A percentile compares a stretch with the other conserved stretches of the same genome.
Conservation (phyloP, 208 protist species). For the Leptomonas seymouri region DNA sequence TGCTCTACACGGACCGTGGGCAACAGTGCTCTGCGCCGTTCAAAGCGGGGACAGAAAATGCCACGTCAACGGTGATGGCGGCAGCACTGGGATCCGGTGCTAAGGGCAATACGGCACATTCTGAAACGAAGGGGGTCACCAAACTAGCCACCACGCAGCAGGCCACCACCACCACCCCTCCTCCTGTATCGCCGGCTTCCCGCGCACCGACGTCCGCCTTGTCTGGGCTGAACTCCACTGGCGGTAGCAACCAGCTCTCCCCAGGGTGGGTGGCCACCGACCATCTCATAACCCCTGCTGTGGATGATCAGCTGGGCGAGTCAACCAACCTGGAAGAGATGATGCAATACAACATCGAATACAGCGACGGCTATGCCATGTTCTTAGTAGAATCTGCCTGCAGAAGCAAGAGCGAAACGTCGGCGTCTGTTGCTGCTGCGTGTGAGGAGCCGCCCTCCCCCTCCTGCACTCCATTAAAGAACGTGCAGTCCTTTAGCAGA, state of each 20-base stretch:
- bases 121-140: too few species aligned
- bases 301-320: neutral
- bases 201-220: neutral
- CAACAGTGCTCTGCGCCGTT: neutral
- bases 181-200: neutral
- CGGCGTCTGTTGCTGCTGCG: neutral
- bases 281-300: neutral
- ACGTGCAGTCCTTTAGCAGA: neutral
- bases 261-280: neutral
- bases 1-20: too few species aligned
- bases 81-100: too few species aligned
- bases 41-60: too few species aligned
- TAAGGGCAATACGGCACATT: too few species aligned
- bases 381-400: neutral
- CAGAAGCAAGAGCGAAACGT: neutral
- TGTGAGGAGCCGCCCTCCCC: neutral
- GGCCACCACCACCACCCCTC: too few species aligned
- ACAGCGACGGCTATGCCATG: constrained; percentile 10
- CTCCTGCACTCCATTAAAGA: neutral
- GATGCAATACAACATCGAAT: constrained; percentile 2
- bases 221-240: neutral
- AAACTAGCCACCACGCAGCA: too few species aligned
- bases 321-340: neutral
- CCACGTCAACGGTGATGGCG: too few species aligned
- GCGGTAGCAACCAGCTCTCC: constrained; percentile 5